Evolutionary conservation across 306 rosid species (phyloP), one percentile per base, ranked within the genome.

Genomic region (Casuarina glauca): DNA sequence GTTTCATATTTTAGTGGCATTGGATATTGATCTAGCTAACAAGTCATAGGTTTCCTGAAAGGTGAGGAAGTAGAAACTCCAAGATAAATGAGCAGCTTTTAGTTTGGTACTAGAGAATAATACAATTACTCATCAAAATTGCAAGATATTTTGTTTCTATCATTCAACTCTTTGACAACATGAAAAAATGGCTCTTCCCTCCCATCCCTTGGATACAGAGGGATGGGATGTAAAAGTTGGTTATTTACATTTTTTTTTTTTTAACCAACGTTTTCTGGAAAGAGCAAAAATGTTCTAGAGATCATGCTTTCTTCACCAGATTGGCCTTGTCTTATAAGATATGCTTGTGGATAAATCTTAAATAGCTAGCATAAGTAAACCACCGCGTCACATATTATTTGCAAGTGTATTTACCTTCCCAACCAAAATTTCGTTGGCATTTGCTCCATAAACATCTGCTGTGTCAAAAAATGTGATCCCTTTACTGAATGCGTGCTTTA

Each of bases 391-490:
- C 1, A 42, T 39, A 46, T 74, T 5, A 49, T 35, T 41, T 54
- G 35, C 38, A 53, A 46, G 9, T 39, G 20, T 15, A 73, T 3
- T 46, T 80, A 90, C 98, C 93, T 91, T 91, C 72, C 97, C 94
- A 26, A 93, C n/a, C 75, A 91, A 74, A 69, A 91, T 12, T 78
- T 90, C 97, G 36, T 90, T 93, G 3, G 87, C 76, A 80, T 80
- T 53, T 3, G 73, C 76, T 72, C 96, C 96, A 81, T 89, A 93
- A 35, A 50, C 3, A 70, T 90, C 91, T 16, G 97, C 76, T 5
- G 94, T 88, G 54, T 93, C 94, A 64, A 90, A 93, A 80, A 93
- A 93, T 1, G 96, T 93, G 70, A 93, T 81, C 2, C 96, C 96
- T 49, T 81, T 76, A 50, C 16, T 69, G 81, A 88, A 93, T 0